Evolutionary conservation across 2,329 filamentous ascomycete genomes (phyloP), one percentile per base, ranked within the genome.

Genomic region (Apiospora saccharicola): DNA sequence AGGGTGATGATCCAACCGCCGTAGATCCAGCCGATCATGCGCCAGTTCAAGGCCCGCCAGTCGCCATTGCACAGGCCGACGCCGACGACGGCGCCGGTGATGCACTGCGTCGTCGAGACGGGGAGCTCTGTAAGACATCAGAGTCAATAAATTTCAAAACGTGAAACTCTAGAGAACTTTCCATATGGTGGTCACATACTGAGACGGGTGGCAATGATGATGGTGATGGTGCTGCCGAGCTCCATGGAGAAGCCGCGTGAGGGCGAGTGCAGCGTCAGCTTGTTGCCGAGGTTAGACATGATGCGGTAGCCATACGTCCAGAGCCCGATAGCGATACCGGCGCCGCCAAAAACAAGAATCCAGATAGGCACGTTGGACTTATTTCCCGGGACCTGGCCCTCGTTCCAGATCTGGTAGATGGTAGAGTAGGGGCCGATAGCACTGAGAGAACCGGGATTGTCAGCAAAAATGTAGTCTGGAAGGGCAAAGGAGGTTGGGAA

Each of bases 101-200:
- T 90, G 79, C 90, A 92, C 82, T 91, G 90, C 0, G 90, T 91
- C 1, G 90, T 92, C 1, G 89, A 91, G 44, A 92, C 86, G 2
- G 90, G 90, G 1, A 92, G 86, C 71, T 87, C 84, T 85, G 61
- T 64, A 4, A 4, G 57, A 5, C 10, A n/a, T 24, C 1, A 14
- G 34, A 43, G 68, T 71, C 44, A 71, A 67, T 51, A 26, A 22
- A 14, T 34, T 30, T 37, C 67, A 71, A 34, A 5, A 22, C 34
- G 51, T 41, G 47, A 7, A 49, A 41, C 37, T 70, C 13, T 51
- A 67, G 51, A 61, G 30, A 13, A n/a, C n/a, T n/a, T n/a, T n/a
- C n/a, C n/a, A n/a, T n/a, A n/a, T n/a, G n/a, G n/a, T n/a, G n/a
- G 24, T 2, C 26, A 81, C 82, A 74, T 79, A 85, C 83, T 83